phyloP scores from a whole-genome alignment of 805 yeast species.

The Zygoascus ofunaensis region DNA sequence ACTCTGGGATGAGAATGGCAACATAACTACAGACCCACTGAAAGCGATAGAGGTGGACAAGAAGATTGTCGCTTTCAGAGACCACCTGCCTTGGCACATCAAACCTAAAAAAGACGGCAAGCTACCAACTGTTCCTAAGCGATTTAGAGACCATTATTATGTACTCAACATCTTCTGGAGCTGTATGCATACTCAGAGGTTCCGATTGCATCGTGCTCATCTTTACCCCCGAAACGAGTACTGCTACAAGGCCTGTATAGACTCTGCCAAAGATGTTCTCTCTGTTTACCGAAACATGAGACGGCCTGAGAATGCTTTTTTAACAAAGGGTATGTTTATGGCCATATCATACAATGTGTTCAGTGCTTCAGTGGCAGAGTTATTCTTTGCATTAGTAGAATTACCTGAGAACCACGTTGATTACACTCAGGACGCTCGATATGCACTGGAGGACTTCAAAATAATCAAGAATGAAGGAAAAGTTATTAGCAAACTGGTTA shows the following conservation, averaged over 20 bases:
- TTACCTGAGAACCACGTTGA: constrained; percentile 5
- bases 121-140: constrained; percentile 4
- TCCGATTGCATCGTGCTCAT: constrained; percentile 6
- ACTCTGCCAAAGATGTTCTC: constrained; percentile 1
- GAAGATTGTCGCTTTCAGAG: constrained; percentile 2
- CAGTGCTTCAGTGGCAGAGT: constrained; percentile 8
- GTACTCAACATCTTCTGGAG: constrained; percentile 8
- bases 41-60: constrained; percentile 4
- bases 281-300: constrained; percentile 1
- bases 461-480: not conserved
- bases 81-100: constrained; percentile 4
- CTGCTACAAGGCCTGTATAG: constrained; percentile 6
- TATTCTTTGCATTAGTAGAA: constrained; percentile 6
- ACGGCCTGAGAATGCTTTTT: not conserved
- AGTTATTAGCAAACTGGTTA: not conserved
- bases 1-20: constrained; percentile 3
- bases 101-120: constrained; percentile 4
- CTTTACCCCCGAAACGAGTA: constrained; percentile 6
- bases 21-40: not conserved
- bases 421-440: not conserved
- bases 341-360: constrained; percentile 5
- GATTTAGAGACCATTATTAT: constrained; percentile 1
- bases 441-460: constrained; percentile 6
- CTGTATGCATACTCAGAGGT: constrained; percentile 8
- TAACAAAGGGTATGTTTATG: not conserved